A percentile compares a stretch with the other conserved stretches of the same genome.
Conservation (phyloP, 257 asterid genomes). For the Solanum corneliomulleri region DNA sequence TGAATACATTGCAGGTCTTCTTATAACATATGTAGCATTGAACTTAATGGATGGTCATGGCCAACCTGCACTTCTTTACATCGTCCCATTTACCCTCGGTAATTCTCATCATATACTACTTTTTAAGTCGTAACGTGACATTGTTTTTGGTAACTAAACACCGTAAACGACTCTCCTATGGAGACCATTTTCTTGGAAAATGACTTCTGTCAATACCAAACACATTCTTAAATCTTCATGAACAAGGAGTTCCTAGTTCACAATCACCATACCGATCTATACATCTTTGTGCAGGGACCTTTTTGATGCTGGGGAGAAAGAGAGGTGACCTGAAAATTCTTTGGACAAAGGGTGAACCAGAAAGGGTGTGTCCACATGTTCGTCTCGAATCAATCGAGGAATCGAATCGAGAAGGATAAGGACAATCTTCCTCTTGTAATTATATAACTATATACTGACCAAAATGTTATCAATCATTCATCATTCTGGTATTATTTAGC, state of each 20-base stretch:
- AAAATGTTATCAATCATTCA: not conserved
- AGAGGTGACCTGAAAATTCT: constrained; percentile 59
- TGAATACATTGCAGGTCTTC: constrained; percentile 48
- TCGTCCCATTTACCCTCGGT: constrained; percentile 85
- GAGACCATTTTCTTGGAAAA: not conserved
- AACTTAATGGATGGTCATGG: constrained; percentile 97
- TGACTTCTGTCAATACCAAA: not conserved
- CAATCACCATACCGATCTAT: not conserved
- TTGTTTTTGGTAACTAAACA: not conserved
- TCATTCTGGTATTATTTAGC: not conserved
- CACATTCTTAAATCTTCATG: not conserved
- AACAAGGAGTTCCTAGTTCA: not conserved
- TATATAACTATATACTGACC: not conserved
- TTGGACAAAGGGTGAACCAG: constrained; percentile 78
- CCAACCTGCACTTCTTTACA: constrained; percentile 89
- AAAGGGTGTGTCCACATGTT: constrained; percentile 62
- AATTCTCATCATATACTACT: not conserved
- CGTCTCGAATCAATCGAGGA: constrained; percentile 45
- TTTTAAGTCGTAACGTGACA: not conserved
- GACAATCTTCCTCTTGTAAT: not conserved
- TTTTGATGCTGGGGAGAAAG: constrained; percentile 48
- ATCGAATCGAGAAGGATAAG: constrained; percentile 10
- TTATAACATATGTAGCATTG: constrained; percentile 59
- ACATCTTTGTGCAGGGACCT: constrained; percentile 38
- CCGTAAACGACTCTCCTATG: not conserved